Percentiles rank a stretch among this genome's conserved stretches.
Conservation (phyloP, 2,329 filamentous ascomycete species). For the Ascochyta fabae region DNA sequence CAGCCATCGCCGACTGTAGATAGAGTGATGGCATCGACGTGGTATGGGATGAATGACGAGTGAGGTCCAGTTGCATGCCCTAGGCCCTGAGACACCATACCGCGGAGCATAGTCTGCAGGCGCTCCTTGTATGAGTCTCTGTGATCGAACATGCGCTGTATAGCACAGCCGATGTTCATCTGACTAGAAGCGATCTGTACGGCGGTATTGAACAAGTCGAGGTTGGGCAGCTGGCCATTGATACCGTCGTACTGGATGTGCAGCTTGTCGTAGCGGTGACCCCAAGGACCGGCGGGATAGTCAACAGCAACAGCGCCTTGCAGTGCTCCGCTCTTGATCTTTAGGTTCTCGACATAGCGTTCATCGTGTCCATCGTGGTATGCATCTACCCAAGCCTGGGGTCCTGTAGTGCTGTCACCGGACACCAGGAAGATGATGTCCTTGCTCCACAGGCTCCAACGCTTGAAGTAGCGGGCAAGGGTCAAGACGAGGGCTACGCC, state of each 20-base stretch:
- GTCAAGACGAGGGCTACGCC: slow-evolving; percentile 87
- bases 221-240: slow-evolving; percentile 93
- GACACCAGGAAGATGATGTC: slow-evolving; percentile 94
- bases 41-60: slow-evolving; percentile 96
- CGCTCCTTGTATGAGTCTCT: slow-evolving; percentile 79
- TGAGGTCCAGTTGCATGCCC: slow-evolving; percentile 90
- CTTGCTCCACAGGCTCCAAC: slow-evolving; percentile 98
- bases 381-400: slow-evolving; percentile 96
- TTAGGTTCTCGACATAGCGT: slow-evolving; percentile 72
- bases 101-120: slow-evolving; percentile 84
- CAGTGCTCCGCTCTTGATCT: slow-evolving; percentile 89
- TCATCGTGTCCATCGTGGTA: slow-evolving; percentile 90
- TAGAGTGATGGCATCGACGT: slow-evolving; percentile 93
- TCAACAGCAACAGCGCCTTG: slow-evolving; percentile 95
- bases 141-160: slow-evolving; percentile 86
- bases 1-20: slow-evolving; percentile 89
- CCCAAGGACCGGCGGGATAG: slow-evolving; percentile 73
- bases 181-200: slow-evolving; percentile 86
- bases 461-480: slow-evolving; percentile 91
- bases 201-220: slow-evolving; percentile 94
- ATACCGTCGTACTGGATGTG: slow-evolving; percentile 95
- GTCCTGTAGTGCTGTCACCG: slow-evolving; percentile 85
- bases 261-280: slow-evolving; percentile 82
- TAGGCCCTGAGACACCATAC: slow-evolving; percentile 90
- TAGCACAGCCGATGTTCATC: slow-evolving; percentile 83